Percentiles rank a stretch among this genome's conserved stretches.
Evolutionary conservation across 2,329 filamentous ascomycete genomes (phyloP).

Genomic region (Ascochyta rabiei): DNA sequence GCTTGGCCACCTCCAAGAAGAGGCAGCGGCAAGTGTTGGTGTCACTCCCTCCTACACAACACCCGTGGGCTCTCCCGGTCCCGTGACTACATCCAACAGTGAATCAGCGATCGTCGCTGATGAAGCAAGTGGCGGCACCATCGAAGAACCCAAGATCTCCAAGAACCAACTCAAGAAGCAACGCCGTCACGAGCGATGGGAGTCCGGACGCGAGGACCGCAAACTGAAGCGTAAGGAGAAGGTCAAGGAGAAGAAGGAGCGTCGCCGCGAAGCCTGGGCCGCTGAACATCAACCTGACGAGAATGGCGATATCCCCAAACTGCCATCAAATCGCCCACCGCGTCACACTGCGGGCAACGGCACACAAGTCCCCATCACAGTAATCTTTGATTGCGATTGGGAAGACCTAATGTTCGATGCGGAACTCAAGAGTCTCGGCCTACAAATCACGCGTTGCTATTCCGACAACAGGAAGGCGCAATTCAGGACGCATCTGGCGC

Average conservation of each 20-base stretch:
- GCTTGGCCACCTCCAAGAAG: conserved; percentile 46
- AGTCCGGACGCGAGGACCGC: conserved; percentile 67
- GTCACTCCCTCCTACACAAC: conserved; percentile 17
- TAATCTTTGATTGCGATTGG: conserved; percentile 91
- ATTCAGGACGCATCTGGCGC: conserved; percentile 72
- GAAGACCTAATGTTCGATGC: conserved; percentile 87
- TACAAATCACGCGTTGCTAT: conserved; percentile 87
- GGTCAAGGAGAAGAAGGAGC: conserved; percentile 58
- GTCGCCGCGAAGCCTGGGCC: conserved; percentile 54
- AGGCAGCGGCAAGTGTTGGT: conserved; percentile 13
- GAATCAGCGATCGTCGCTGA: conserved; percentile 14
- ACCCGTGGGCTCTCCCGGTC: conserved; percentile 15
- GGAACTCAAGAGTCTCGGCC: conserved; percentile 80
- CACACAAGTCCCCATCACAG: conserved; percentile 72
- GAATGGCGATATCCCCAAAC: conserved; percentile 24
- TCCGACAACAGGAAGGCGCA: conserved; percentile 78
- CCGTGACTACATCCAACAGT: conserved; percentile 19
- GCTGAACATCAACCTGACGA: conserved; percentile 44
- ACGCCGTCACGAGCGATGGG: conserved; percentile 74
- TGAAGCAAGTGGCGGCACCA: conserved; percentile 8
- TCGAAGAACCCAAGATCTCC: conserved; percentile 60
- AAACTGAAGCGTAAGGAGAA: conserved; percentile 66
- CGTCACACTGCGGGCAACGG: conserved; percentile 41
- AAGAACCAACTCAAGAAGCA: conserved; percentile 88
- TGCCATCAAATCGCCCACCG: conserved; percentile 24